Percentiles rank a stretch among this genome's conserved stretches.
phyloP scores from a whole-genome alignment of 805 yeast genomes.

The Kodamaea hsintzibuensis region DNA sequence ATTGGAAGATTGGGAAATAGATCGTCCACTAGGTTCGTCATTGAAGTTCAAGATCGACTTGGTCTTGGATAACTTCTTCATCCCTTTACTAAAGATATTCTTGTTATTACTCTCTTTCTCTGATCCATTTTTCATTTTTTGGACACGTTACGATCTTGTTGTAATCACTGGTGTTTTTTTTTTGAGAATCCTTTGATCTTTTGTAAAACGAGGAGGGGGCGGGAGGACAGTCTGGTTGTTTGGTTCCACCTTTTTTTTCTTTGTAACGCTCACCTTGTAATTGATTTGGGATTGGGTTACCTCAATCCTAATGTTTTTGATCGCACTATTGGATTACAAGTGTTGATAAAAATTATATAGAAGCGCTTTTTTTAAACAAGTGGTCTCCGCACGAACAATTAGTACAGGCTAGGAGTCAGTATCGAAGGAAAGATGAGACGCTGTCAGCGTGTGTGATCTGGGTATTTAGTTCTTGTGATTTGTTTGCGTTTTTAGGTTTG shows the following conservation, averaged over 20 bases:
- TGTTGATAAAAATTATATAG: background rate
- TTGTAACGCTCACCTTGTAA: background rate
- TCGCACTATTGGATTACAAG: background rate
- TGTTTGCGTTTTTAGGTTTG: background rate
- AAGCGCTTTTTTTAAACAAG: background rate
- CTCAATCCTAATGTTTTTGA: background rate
- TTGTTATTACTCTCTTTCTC: conserved; percentile 6
- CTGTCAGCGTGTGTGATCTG: background rate
- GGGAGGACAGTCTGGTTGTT: background rate
- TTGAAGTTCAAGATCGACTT: conserved; percentile 26
- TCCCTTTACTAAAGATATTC: conserved; percentile 25
- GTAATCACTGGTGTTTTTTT: background rate
- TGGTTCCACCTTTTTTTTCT: background rate
- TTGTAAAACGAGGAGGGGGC: background rate
- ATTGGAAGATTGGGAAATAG: background rate
- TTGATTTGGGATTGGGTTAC: background rate
- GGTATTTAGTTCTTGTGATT: background rate
- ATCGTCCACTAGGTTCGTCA: conserved; percentile 5
- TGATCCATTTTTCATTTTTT: conserved; percentile 10
- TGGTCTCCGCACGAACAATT: background rate
- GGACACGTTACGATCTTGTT: background rate
- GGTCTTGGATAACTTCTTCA: conserved; percentile 31
- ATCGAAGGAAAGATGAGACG: background rate
- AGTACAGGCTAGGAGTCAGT: background rate
- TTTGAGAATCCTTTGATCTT: background rate